Base-by-base conservation (phyloP, 78 protist genomes). In the Anaeramoeba flamelloides region DNA sequence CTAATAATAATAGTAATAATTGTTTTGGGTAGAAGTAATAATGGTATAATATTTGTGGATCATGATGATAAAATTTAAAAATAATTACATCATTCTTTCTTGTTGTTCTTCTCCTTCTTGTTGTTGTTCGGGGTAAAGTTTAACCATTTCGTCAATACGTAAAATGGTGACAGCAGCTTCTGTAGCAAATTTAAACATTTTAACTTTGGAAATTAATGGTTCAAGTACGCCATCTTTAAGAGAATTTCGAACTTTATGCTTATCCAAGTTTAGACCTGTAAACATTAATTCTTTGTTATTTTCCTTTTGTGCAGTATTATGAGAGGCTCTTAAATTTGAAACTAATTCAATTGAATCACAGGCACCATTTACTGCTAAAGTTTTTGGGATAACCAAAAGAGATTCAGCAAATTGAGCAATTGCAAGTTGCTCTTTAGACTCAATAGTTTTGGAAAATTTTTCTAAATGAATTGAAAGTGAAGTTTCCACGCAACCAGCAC, bases 161-260 rank as follows among this genome's bases (percentile, higher is more conserved):
- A n/a, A n/a, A n/a, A n/a, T n/a, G n/a, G 95, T 88, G 76, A 94
- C 89, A 64, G 98, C 98, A 1, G 99, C 98, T 88, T 97, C 99
- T 30, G 98, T 94, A 78, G 99, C 99, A 75, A 92, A 94, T 79
- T 90, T 80, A 80, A 97, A 79, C 77, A 87, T 76, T 87, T 95
- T 96, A 41, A 92, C 74, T 85, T 97, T 97, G 40, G 88, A 64
- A 74, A 94, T 33, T 22, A 96, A 89, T 1, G 99, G 99, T 88
- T 97, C 99, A 37, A 97, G 77, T 33, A 97, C 97, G 32, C 99
- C 99, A 0, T 89, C 92, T 37, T n/a, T 78, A 17, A 95, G 22
- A 85, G 91, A 93, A 89, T 96, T 82, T 33, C 32, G 12, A 34
- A 86, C 78, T 2, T 37, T 33, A n/a, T 79, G 84, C 1, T 53